Evolutionary conservation across 2,329 filamentous ascomycete genomes (phyloP), one percentile per base, ranked within the genome.

Genomic region (Scedosporium boydii): DNA sequence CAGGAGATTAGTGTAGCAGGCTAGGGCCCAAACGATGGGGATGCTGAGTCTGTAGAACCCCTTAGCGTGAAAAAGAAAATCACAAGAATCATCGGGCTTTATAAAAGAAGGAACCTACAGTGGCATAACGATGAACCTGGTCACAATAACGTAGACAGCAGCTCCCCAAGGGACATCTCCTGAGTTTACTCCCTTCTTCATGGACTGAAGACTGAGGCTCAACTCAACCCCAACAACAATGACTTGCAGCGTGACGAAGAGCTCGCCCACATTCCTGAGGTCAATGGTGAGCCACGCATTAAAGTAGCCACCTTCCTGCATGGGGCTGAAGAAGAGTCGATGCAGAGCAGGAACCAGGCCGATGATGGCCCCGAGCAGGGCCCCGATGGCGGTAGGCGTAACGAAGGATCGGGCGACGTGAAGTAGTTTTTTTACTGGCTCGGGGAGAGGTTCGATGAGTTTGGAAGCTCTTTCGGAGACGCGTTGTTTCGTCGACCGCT

Each of bases 201-300:
- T 63, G 18, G 63, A 70, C 66, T 29, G 38, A 65, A 84, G 74
- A 16, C 81, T 79, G 23, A 78, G 78, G 62, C 81, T 84, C 1
- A 89, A 77, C 65, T 86, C 86, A n/a, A 87, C 82, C 1, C 87
- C 86, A 0, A 87, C 85, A 0, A 89, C 79, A 16, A 89, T 80
- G 16, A 89, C 83, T 34, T 87, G 87, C 27, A 87, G 73, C 0
- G 83, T 80, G 0, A 87, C 84, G 68, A 89, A 89, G 0, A 89
- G 75, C 0, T 79, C 76, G 3, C 87, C 86, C 23, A 88, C 77
- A 62, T 85, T 87, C 66, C 83, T 79, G 21, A 89, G 72, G 0
- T 82, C 81, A 0, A 79, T 77, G 0, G 86, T 88, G 46, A 89
- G 73, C 86, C 86, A 89, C 1, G 86, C 86, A 21, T 82, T 85